Percentiles rank a stretch among this genome's conserved stretches.
phyloP scores from a whole-genome alignment of 2,329 filamentous ascomycete genomes.

The Diaporthe vaccinii region DNA sequence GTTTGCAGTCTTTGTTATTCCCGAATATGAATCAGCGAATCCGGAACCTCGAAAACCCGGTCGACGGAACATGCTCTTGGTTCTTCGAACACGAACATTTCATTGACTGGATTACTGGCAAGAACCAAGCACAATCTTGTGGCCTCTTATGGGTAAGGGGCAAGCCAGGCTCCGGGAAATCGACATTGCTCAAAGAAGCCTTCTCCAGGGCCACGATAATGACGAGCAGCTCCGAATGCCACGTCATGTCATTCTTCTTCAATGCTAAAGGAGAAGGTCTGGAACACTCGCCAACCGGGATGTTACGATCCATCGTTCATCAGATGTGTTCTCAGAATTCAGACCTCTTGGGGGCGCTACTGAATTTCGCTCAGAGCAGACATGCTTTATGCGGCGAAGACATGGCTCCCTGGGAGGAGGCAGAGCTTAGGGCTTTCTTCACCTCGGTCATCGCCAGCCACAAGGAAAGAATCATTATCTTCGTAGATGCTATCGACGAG shows the following conservation, averaged over 20 bases:
- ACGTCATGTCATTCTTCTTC: background rate
- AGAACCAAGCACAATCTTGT: background rate
- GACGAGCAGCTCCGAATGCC: background rate
- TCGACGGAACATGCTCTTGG: background rate
- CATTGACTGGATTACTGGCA: background rate
- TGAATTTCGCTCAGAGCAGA: background rate
- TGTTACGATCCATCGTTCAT: background rate
- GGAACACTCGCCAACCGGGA: background rate
- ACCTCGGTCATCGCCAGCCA: background rate
- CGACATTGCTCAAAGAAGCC: background rate
- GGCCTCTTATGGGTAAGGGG: background rate
- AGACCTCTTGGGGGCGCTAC: background rate
- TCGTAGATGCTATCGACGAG: conserved; percentile 10
- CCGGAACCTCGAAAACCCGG: background rate
- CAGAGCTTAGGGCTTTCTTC: background rate
- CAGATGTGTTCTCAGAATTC: background rate
- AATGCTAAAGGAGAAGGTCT: background rate
- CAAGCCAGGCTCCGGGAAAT: background rate
- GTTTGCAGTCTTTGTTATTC: background rate
- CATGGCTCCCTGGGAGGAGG: background rate
- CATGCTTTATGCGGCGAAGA: background rate
- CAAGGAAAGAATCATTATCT: background rate
- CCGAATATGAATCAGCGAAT: conserved; percentile 5
- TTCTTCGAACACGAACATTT: background rate
- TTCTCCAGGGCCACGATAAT: background rate